Conservation (phyloP, 139 green algal genomes). For the Coccomyxa sp. region DNA sequence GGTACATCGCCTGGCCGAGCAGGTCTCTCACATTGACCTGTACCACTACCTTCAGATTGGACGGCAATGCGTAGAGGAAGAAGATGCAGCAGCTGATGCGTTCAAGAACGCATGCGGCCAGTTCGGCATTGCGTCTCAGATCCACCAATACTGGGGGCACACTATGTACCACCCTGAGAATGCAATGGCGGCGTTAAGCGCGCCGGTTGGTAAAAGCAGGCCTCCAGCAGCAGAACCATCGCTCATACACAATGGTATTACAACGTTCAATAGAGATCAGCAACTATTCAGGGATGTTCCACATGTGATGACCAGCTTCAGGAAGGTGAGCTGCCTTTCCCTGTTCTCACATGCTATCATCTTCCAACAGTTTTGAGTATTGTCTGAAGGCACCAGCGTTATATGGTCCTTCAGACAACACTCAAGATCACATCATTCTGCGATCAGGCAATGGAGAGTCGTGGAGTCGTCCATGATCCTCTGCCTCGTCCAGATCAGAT, state of each 20-base stretch:
- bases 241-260: too few relatives aligned
- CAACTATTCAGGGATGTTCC: constrained; percentile 14
- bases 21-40: neutral
- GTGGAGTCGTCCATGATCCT: neutral
- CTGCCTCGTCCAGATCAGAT: neutral
- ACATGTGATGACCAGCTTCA: constrained; percentile 57
- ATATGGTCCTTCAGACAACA: neutral
- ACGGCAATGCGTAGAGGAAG: neutral
- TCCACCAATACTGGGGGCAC: constrained; percentile 25
- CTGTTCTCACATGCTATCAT: neutral
- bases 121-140: neutral
- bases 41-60: neutral
- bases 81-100: neutral
- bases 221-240: neutral
- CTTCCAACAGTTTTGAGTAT: neutral
- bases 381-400: neutral
- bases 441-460: neutral
- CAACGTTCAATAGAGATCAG: constrained; percentile 10
- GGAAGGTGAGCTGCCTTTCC: constrained; percentile 6
- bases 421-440: neutral
- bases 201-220: too few relatives aligned
- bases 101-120: neutral
- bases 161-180: constrained; percentile 64
- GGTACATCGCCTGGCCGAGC: neutral
- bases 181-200: constrained; percentile 22